Base-by-base conservation (phyloP, 306 rosid genomes). In the Parietaria judaica region DNA sequence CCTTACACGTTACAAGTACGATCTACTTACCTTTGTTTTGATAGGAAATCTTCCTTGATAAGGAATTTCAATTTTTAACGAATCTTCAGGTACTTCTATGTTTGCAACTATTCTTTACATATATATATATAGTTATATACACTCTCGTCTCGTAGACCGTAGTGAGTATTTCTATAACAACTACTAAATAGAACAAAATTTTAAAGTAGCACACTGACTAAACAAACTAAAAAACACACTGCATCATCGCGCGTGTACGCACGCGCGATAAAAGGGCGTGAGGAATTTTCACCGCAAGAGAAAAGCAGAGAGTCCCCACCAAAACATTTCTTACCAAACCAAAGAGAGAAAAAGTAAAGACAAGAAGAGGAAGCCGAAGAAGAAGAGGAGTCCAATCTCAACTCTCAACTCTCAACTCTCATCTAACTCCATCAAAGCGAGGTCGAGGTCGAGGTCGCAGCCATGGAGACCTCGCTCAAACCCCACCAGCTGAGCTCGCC, bases 401-500 rank as follows among this genome's bases (percentile, higher is more conserved):
- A 11, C 39, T 60, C 65, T 60, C 53, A 11, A 23, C 31, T n/a
- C 55, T 48, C 35, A 60, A 41, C 9, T 7, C 49, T 52, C 61
- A 23, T 51, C 54, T 14, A 53, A 5, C 17, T 37, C 12, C 14
- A 48, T 36, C 50, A 14, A 10, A 50, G n/a, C 63, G 8, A 11
- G 11, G 17, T 51, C 10, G 38, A 60, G 43, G 1, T 5, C 53
- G 8, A 5, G 12, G 6, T 31, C 7, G 43, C 70, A 65, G 65
- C 84, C 10, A 89, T 89, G 97, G 91, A 78, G 68, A 58, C 60
- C 55, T 79, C 85, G 58, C 78, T 79, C 1, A 78, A 69, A 36
- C 59, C 66, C 61, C 76, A 72, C 51, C 68, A 3, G 31, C 81
- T 49, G 13, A 49, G 13, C 53, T 49, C 67, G 80, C 78, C n/a